Evolutionary conservation across 768 basidiomycete species (phyloP), one percentile per base, ranked within the genome.

Genomic region (Pulveroboletus sp.): DNA sequence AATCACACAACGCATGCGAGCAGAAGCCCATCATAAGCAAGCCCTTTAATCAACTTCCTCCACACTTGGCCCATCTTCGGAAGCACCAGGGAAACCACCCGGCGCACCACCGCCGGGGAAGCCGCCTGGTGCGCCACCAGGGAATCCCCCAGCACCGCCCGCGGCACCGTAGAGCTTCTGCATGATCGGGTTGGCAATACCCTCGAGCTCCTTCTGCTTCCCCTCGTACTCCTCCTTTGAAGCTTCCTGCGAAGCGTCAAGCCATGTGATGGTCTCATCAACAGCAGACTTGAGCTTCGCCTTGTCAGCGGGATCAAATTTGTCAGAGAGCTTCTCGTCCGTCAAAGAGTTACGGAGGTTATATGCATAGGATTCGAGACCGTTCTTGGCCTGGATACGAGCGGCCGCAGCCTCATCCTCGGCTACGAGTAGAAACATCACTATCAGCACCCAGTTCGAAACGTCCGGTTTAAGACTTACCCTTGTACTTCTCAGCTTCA

Each of bases 181-280:
- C 79, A 81, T 81, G 62, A 84, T 83, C 10, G 83, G 83, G 69
- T 82, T 89, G 61, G 92, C 89, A 58, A 94, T 65, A 15, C 63
- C 72, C 75, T 96, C 93, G 44, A 97, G 76, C 73, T 96, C 93
- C 77, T 94, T 94, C 69, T 94, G 93, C 73, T 83, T 87, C 63
- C 78, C 78, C 69, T 89, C 89, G 72, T 94, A 93, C 74, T 97
- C 94, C 64, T 93, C 90, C 76, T 91, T 93, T 57, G 87, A 87
- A 2, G 81, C 95, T 65, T 95, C 90, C 65, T 92, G 87, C 35
- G 92, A 89, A 50, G 61, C 69, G 63, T 94, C 93, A 55, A 96
- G 83, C 89, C 89, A 92, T 32, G 74, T 65, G 72, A 96, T 89
- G 46, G 89, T 69, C 43, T 93, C 92, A 64, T 89, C 83, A 67